Conservation (phyloP, 2,329 filamentous ascomycete genomes). For the Exophiala sp. region DNA sequence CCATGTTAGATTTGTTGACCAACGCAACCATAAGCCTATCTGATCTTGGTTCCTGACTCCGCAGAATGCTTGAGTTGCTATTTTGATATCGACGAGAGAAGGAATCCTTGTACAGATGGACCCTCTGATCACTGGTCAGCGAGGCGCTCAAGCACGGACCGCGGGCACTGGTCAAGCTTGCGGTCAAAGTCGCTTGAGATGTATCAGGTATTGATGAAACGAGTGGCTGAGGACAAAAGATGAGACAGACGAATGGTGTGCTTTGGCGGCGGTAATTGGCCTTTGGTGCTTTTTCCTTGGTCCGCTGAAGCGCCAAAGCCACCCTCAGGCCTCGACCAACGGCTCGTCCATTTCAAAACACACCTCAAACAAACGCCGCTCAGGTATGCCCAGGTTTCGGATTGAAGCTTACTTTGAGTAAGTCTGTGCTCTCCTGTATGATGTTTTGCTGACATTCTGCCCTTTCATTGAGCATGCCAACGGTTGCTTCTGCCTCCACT, state of each 20-base stretch:
- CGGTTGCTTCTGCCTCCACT: neutral
- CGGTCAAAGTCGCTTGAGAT: conserved; percentile 4
- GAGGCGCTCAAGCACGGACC: conserved; percentile 15
- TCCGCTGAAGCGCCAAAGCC: conserved; percentile 21
- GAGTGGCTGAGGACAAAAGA: conserved; percentile 26
- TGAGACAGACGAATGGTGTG: conserved; percentile 15
- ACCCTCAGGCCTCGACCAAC: conserved; percentile 7
- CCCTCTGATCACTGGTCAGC: conserved; percentile 13
- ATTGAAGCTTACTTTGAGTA: neutral
- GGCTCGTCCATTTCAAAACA: conserved; percentile 23
- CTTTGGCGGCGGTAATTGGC: conserved; percentile 18
- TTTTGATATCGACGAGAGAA: conserved; percentile 17
- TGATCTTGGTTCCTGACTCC: conserved; percentile 2
- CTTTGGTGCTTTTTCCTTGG: conserved; percentile 1
- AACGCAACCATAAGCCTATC: neutral
- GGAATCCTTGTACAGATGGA: neutral
- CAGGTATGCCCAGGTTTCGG: conserved; percentile 10
- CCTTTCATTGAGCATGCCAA: neutral
- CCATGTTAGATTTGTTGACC: neutral
- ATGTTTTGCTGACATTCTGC: neutral
- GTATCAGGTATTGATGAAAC: conserved; percentile 25
- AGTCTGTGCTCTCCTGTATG: neutral
- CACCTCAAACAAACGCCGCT: conserved; percentile 27
- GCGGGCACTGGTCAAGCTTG: conserved; percentile 10
- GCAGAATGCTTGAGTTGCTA: conserved; percentile 14